Percentiles rank a stretch among this genome's conserved stretches.
These are phyloP conservation scores for Pistacia integerrima DNA, from an alignment of 345 rosid genomes.

Conservation along the genomic window DNA sequence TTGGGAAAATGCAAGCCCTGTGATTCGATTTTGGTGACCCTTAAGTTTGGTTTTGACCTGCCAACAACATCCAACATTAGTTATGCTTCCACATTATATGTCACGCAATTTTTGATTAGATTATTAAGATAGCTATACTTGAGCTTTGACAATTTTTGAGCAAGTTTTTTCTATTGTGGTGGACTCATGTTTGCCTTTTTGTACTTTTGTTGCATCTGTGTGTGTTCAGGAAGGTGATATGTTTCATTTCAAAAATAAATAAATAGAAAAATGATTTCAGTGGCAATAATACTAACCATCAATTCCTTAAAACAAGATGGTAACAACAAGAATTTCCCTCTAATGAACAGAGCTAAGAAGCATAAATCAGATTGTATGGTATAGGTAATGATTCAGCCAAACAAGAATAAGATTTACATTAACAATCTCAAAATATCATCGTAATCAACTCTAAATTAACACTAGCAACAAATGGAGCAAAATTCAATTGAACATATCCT, in stretches of 20 bases:
- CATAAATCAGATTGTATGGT: neutral
- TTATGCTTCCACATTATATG: constrained; percentile 2
- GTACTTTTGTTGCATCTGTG: neutral
- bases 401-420: neutral
- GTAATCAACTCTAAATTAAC: too few relatives aligned
- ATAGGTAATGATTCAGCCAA: neutral
- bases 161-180: neutral
- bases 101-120: neutral
- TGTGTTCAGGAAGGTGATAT: neutral
- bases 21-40: constrained; percentile 79
- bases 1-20: constrained; percentile 83
- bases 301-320: neutral
- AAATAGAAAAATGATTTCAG: constrained; percentile 4
- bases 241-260: too few relatives aligned
- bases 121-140: neutral
- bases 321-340: neutral
- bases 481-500: too few relatives aligned
- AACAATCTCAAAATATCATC: neutral
- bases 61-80: neutral
- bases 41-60: constrained; percentile 79
- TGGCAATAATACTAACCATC: neutral
- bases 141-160: neutral
- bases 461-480: too few relatives aligned
- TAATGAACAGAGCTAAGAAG: neutral
- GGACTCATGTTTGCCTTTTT: neutral